Evolutionary conservation across 331 rosid species (phyloP).

Genomic region (Quercus phellos): DNA sequence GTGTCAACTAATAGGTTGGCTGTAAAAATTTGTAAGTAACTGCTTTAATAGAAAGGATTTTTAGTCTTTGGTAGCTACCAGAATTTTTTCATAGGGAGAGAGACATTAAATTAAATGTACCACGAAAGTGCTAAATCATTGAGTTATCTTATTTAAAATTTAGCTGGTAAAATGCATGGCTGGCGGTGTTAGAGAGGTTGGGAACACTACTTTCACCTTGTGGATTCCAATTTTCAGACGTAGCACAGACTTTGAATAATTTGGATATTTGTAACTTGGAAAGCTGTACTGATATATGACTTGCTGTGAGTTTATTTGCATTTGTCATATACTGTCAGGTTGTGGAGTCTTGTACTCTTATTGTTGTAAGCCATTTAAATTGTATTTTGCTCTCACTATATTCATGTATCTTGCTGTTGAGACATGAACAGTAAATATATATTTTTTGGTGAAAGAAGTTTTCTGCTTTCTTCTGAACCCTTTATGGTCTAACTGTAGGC

Average conservation of each 20-base stretch:
- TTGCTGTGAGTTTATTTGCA: not conserved
- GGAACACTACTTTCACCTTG: not conserved
- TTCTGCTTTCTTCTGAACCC: not conserved
- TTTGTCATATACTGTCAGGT: not conserved
- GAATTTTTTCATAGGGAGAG: no score
- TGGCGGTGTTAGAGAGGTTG: not conserved
- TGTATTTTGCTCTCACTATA: not conserved
- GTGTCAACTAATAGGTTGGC: not conserved
- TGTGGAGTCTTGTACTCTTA: not conserved
- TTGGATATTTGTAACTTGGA: not conserved
- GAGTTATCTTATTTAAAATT: not conserved
- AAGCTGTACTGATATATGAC: not conserved
- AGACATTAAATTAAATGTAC: not conserved
- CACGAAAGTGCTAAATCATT: not conserved
- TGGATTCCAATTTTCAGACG: not conserved
- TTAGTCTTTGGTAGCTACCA: slow-evolving; percentile 5
- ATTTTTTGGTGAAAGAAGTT: not conserved
- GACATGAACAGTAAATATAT: not conserved
- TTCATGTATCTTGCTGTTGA: not conserved
- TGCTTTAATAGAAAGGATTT: slow-evolving; percentile 3
- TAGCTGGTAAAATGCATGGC: not conserved
- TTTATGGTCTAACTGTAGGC: slow-evolving; percentile 38
- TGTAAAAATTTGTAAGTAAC: not conserved
- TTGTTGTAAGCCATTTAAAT: not conserved
- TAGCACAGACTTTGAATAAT: not conserved